These are phyloP conservation scores for Didymella sp. DNA, from an alignment of 2,329 filamentous ascomycete genomes.

Conservation along the genomic window DNA sequence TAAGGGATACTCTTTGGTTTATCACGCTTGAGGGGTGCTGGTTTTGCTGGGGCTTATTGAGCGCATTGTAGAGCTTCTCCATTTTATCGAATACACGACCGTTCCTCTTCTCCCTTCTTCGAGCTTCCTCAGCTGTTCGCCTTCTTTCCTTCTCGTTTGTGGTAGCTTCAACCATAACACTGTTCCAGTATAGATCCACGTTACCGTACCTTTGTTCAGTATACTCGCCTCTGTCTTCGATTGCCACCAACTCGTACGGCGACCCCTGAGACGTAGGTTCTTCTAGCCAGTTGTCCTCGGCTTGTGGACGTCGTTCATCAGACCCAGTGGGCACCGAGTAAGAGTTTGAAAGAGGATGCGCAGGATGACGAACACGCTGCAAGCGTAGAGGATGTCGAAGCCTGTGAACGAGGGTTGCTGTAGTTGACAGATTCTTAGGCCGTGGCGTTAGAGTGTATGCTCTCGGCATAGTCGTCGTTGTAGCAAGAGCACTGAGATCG, in stretches of 20 bases:
- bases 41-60: not conserved
- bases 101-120: not conserved
- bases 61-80: not conserved
- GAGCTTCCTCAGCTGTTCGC: not conserved
- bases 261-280: conserved; percentile 5
- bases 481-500: not conserved
- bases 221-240: conserved; percentile 26
- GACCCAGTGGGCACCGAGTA: not conserved
- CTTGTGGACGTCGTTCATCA: not conserved
- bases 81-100: not conserved
- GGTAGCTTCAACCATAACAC: conserved; percentile 26
- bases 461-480: not conserved
- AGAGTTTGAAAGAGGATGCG: not conserved
- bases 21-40: not conserved
- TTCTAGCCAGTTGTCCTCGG: conserved; percentile 11
- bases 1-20: not conserved
- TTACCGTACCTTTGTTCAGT: conserved; percentile 20
- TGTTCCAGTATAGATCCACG: conserved; percentile 29
- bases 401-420: conserved; percentile 21
- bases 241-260: conserved; percentile 15
- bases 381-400: conserved; percentile 22
- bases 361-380: not conserved
- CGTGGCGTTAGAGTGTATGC: conserved; percentile 1
- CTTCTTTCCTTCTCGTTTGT: conserved; percentile 5
- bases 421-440: conserved; percentile 4